These are phyloP conservation scores for Eragrostis tef DNA, from an alignment of 202 grass and related monocot species.

Conservation along the genomic window DNA sequence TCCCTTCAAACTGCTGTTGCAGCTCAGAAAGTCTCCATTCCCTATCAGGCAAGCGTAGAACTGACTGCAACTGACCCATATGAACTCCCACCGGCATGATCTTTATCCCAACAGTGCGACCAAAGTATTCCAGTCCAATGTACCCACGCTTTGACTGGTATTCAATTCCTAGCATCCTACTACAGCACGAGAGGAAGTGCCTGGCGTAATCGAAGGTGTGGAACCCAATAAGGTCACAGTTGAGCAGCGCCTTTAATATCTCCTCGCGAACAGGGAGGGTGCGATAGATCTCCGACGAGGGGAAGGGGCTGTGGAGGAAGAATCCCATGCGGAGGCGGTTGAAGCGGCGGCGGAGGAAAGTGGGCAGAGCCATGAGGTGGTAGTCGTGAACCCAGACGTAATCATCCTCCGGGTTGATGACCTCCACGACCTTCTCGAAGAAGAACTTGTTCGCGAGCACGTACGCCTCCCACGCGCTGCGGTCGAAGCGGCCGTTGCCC, in stretches of 20 bases:
- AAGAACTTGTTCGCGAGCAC: constrained; percentile 93
- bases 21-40: constrained; percentile 77
- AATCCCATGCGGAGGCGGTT: constrained; percentile 93
- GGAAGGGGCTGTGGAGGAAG: constrained; percentile 97
- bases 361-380: constrained; percentile 94
- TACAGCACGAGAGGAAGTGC: constrained; percentile 97
- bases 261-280: constrained; percentile 94
- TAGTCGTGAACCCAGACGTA: constrained; percentile 98
- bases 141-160: constrained; percentile 98
- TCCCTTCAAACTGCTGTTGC: constrained; percentile 76
- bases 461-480: constrained; percentile 81
- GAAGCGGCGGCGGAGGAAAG: constrained; percentile 87
- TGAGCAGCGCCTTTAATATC: constrained; percentile 86
- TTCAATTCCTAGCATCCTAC: constrained; percentile 94
- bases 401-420: constrained; percentile 94
- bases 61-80: constrained; percentile 83
- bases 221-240: constrained; percentile 94
- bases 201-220: constrained; percentile 97
- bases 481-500: constrained; percentile 74
- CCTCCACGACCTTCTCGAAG: constrained; percentile 86
- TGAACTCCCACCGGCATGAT: constrained; percentile 97
- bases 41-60: constrained; percentile 68
- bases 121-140: constrained; percentile 91
- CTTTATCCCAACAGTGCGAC: constrained; percentile 94
- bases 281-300: constrained; percentile 96